phyloP scores from a whole-genome alignment of 1,284 basidiomycete species.

The Microstroma glucosiphilum region DNA sequence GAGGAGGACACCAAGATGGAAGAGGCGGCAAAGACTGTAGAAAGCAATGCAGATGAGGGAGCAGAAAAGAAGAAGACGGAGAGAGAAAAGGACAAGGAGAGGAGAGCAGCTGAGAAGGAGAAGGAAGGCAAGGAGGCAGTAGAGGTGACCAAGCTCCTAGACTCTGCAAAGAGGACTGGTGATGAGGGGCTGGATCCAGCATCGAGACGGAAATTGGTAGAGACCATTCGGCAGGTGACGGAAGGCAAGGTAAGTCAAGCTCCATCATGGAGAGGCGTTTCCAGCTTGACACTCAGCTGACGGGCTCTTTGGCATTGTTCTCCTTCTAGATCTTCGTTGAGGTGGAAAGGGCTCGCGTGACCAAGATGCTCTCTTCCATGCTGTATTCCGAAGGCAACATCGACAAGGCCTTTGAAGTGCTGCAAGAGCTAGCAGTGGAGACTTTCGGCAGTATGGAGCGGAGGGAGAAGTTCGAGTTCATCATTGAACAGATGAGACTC shows the following conservation, averaged over 20 bases:
- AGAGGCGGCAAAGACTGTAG: conserved; percentile 16
- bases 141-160: conserved; percentile 32
- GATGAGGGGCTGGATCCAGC: conserved; percentile 29
- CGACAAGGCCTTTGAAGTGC: conserved; percentile 47
- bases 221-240: conserved; percentile 82
- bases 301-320: background rate
- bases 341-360: conserved; percentile 84
- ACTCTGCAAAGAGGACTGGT: conserved; percentile 34
- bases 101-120: conserved; percentile 26
- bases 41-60: conserved; percentile 16
- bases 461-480: conserved; percentile 95
- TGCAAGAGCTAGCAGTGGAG: conserved; percentile 94
- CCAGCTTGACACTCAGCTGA: background rate
- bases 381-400: conserved; percentile 37
- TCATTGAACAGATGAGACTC: conserved; percentile 96
- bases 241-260: conserved; percentile 75
- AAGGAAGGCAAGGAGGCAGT: conserved; percentile 39
- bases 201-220: conserved; percentile 48
- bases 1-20: conserved; percentile 58
- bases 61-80: conserved; percentile 23
- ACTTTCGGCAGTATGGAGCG: conserved; percentile 98
- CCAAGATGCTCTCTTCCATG: conserved; percentile 36
- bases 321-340: conserved; percentile 80
- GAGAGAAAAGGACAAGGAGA: conserved; percentile 20
- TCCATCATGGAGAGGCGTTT: too few relatives aligned